Conservation (phyloP, 768 basidiomycete genomes). For the Agaricus blazei region DNA sequence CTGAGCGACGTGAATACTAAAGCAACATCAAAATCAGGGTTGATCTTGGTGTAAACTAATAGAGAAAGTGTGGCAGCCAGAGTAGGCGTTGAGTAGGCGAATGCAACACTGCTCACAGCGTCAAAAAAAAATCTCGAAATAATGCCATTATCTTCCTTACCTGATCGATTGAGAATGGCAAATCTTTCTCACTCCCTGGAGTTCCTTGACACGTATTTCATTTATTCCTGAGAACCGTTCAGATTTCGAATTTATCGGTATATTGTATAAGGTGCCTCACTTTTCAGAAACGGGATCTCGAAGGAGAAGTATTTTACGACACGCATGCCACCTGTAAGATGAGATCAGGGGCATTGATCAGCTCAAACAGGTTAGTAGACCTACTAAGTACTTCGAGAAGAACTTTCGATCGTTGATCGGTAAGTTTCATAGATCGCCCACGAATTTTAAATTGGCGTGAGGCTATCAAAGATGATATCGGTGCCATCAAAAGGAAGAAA, state of each 20-base stretch:
- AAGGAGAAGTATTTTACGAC: conserved; percentile 78
- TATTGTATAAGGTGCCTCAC: conserved; percentile 13
- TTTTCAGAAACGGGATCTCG: conserved; percentile 59
- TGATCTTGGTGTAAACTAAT: conserved; percentile 50
- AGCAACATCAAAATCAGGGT: conserved; percentile 7
- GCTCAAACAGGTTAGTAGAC: conserved; percentile 1
- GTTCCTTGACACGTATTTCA: conserved; percentile 47
- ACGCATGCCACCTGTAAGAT: conserved; percentile 48
- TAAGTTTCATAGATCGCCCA: conserved; percentile 52
- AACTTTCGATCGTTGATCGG: conserved; percentile 57
- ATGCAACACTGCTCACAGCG: conserved; percentile 33
- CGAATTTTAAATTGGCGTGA: conserved; percentile 49
- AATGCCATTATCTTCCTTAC: conserved; percentile 25
- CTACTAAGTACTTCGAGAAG: conserved; percentile 60
- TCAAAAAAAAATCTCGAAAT: conserved; percentile 7
- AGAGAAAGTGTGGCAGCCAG: conserved; percentile 65
- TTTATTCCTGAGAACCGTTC: conserved; percentile 38
- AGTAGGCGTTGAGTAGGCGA: conserved; percentile 56
- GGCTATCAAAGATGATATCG: conserved; percentile 63
- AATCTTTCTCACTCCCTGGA: conserved; percentile 52
- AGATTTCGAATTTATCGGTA: not conserved
- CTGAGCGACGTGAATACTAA: not conserved
- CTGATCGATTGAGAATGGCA: conserved; percentile 59
- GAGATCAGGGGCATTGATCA: not conserved
- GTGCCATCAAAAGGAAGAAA: conserved; percentile 56